Evolutionary conservation across 805 yeast species (phyloP), one percentile per base, ranked within the genome.

Genomic region (Candida michaelii): DNA sequence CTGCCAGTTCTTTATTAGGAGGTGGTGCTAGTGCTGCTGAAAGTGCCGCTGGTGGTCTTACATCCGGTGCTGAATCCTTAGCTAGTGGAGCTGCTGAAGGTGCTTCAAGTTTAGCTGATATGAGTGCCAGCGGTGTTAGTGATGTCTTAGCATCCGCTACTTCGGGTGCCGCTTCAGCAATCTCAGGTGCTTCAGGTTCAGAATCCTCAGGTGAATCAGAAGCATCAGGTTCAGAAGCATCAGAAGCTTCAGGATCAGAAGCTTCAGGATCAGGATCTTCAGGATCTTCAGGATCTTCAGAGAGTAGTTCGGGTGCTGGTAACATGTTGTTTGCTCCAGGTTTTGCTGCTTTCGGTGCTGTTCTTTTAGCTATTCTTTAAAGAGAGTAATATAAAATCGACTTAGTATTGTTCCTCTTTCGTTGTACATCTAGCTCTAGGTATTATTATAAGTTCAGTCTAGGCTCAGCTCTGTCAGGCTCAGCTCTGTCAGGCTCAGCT

Each of bases 11-110:
- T 4, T 7, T 27, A 13, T 14, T 30, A 19, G 53, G 55, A 43
- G 42, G 57, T 43, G 50, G 47, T 16, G 36, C 43, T 30, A 52
- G 48, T 38, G 44, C 47, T 36, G 53, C 50, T 13, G 33, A 50
- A 14, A 36, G 30, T 38, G 18, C 27, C 19, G 12, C 36, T 3
- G 15, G 34, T 25, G 42, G 25, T 24, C 21, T 31, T 32, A 14
- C 12, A 33, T 33, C 37, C 15, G 42, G 25, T 24, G 27, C 36
- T 32, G 19, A 19, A 33, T 33, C 37, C 15, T 17, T 11, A 12
- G 55, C 55, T 30, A 54, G 46, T 33, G 50, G 62, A 58, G 15
- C n/a, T 38, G 40, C 27, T 33, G 50, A 61, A 58, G 15, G n/a
- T 38, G 40, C 27, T 34, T 48, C 32, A 53, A 55, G 18, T 47